A percentile compares a stretch with the other conserved stretches of the same genome.
These are phyloP conservation scores for Naganishia albida DNA, from an alignment of 1,284 basidiomycete species.

Conservation along the genomic window DNA sequence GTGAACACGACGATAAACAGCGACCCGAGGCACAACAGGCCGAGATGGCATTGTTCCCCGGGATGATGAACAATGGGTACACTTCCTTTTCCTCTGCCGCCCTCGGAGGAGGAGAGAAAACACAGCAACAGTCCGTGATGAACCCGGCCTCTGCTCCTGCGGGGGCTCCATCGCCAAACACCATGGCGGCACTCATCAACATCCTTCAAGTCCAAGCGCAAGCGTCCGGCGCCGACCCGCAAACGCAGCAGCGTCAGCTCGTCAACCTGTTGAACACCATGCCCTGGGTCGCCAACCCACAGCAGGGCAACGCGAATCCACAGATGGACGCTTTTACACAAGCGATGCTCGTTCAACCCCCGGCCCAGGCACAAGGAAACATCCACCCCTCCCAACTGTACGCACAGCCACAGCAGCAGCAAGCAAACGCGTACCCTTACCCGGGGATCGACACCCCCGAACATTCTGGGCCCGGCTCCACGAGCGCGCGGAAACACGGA, in stretches of 20 bases:
- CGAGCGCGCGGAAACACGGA: neutral
- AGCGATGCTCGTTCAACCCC: neutral
- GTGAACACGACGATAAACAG: slow-evolving; percentile 12
- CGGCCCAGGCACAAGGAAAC: neutral
- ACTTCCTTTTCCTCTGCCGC: neutral
- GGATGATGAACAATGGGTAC: neutral
- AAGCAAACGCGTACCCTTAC: slow-evolving; percentile 13
- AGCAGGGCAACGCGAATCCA: neutral
- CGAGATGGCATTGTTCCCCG: no score
- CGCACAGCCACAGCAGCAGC: neutral
- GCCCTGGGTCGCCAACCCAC: neutral
- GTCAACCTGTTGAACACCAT: neutral
- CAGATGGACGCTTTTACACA: neutral
- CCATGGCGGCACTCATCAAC: slow-evolving; percentile 23
- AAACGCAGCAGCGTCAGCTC: slow-evolving; percentile 13
- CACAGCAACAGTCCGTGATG: neutral
- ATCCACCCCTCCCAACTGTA: neutral
- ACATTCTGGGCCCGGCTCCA: slow-evolving; percentile 12
- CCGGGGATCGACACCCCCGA: slow-evolving; percentile 32
- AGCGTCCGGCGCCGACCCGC: neutral
- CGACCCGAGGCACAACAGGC: no score
- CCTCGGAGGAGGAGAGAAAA: neutral
- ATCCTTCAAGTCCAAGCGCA: slow-evolving; percentile 21
- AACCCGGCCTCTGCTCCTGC: neutral
- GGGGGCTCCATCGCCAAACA: slow-evolving; percentile 2